Evolutionary conservation across 2,329 filamentous ascomycete genomes (phyloP), one percentile per base, ranked within the genome.

Genomic region (Aspergillus arachidicola): DNA sequence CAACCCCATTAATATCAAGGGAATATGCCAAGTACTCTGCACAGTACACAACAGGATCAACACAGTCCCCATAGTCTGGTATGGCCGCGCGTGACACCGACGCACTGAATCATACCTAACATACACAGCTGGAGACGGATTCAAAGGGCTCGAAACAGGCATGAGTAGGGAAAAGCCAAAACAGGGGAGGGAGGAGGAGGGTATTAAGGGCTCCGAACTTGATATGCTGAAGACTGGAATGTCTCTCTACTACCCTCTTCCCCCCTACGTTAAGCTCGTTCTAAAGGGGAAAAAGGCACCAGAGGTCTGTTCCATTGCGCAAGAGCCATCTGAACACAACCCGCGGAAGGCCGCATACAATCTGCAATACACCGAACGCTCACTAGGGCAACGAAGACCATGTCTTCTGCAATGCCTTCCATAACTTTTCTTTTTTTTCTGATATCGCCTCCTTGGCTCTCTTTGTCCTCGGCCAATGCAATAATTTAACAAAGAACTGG

Each of bases 141-240:
- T 36, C 28, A 11, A 12, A 36, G 51, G 14, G 30, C 51, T 16
- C 23, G 1, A 28, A 36, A n/a, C 28, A 21, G 51, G 30, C 30
- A 11, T 21, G 32, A 55, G 32, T 7, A 55, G 34, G 21, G n/a
- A 38, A 55, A 55, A 38, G 12, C 14, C 36, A 38, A 53, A 36
- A 36, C 30, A 53, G 32, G 23, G 54, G n/a, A 57, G n/a, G 26
- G n/a, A 48, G 26, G 26, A 16, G 28, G 28, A 46, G 43, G 23
- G 46, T 50, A 16, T 50, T 32, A 50, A 48, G 32, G 21, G 43
- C 32, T 32, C 28, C 14, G 26, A 30, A 45, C 16, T 62, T 45
- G 57, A 59, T 57, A 51, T 54, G 43, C 55, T 46, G 32, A 34
- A 58, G 57, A 57, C 43, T 53, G 61, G 61, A 63, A 63, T 63